A percentile compares a stretch with the other conserved stretches of the same genome.
Conservation (phyloP, 495 filamentous ascomycete species). For the Penicillium diatomitis region DNA sequence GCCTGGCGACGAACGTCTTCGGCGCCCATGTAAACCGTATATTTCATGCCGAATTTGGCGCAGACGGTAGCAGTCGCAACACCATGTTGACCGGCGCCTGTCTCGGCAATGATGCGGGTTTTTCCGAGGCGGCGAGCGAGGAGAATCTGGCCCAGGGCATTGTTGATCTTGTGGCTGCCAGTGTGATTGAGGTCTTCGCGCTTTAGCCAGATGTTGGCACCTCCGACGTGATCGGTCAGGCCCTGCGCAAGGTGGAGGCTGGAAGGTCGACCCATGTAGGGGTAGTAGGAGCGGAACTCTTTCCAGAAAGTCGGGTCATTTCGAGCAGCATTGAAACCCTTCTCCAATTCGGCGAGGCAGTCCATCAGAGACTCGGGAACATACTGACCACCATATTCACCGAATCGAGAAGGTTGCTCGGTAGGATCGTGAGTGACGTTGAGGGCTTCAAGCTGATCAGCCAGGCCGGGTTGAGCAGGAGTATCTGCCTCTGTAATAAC, state of each 20-base stretch:
- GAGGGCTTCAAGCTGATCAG: conserved; percentile 65
- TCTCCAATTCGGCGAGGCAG: conserved; percentile 82
- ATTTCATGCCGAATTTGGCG: conserved; percentile 93
- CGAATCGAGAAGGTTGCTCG: conserved; percentile 74
- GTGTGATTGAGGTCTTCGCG: conserved; percentile 89
- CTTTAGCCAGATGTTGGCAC: conserved; percentile 94
- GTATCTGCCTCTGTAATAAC: conserved; percentile 54
- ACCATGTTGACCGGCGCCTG: conserved; percentile 95
- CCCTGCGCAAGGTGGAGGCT: conserved; percentile 82
- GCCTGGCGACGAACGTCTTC: conserved; percentile 94
- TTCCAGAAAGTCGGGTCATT: conserved; percentile 93
- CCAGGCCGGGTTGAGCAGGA: conserved; percentile 50
- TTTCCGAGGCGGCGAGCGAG: conserved; percentile 79
- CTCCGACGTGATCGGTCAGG: conserved; percentile 78
- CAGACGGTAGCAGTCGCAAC: conserved; percentile 94
- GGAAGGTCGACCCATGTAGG: conserved; percentile 93
- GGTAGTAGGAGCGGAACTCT: conserved; percentile 92
- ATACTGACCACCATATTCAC: conserved; percentile 97
- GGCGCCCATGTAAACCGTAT: conserved; percentile 93
- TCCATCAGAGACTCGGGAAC: conserved; percentile 98
- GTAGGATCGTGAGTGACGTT: conserved; percentile 45
- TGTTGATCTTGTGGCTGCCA: conserved; percentile 93
- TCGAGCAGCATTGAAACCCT: conserved; percentile 77
- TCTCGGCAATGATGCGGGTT: conserved; percentile 92
- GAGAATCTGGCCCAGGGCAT: conserved; percentile 83